Base-by-base conservation (phyloP, 495 filamentous ascomycete genomes). In the Aspergillus haitiensis region DNA sequence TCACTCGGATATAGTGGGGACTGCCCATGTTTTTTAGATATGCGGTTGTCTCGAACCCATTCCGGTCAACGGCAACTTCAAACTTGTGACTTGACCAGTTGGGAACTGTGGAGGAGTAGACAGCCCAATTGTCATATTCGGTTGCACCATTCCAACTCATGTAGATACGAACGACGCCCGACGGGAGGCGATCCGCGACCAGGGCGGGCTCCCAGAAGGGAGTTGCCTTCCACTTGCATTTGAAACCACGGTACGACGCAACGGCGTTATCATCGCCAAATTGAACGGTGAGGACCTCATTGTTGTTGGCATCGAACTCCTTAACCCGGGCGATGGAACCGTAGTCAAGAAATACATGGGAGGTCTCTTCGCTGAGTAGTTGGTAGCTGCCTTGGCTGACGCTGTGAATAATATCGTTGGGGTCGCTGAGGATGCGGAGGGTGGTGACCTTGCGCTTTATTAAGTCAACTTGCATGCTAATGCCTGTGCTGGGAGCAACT, bases 301-400 rank as follows among this genome's bases (percentile, higher is more conserved):
- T 68, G 52, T 66, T 64, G 16, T 68, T 56, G 33, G 56, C 68
- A 47, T 72, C 70, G 54, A 70, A 81, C 56, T 84, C 83, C 13
- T 81, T 81, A 18, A 84, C 57, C 4, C 77, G 73, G 21, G 80
- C 65, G 49, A 78, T 77, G 34, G 74, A 74, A 0, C 82, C 83
- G 64, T 79, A 85, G 46, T 66, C 77, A 63, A 81, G 52, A 39
- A 84, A 58, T 8, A 72, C 72, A 60, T 82, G 78, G 10, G 70
- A 70, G 52, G 73, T 70, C 2, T 59, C 55, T 33, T 66, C 60
- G 51, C 60, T 65, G 27, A 83, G 67, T 3, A 75, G 65, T 59
- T 82, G 74, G 36, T 72, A 75, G 50, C 74, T 77, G 18, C 83
- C 83, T 63, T 82, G 78, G 50, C 75, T 80, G 48, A 72, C 70